phyloP scores from a whole-genome alignment of 2,329 filamentous ascomycete genomes.

The Intubia oerlemansii region DNA sequence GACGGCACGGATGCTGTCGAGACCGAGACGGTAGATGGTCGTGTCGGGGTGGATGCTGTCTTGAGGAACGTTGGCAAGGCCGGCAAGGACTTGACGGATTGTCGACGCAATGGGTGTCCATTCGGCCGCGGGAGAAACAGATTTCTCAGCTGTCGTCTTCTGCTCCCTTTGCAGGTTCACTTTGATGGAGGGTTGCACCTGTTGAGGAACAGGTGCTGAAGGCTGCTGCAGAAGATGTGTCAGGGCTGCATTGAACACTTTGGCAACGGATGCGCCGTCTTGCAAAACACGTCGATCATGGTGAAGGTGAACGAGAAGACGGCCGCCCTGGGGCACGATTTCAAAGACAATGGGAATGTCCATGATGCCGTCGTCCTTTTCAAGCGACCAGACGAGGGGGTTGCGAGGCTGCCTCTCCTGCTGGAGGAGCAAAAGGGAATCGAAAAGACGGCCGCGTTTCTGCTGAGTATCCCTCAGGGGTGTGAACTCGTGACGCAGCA shows the following conservation, averaged over 20 bases:
- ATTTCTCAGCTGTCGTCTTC: too few relatives aligned
- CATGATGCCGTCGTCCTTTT: slow-evolving; percentile 41
- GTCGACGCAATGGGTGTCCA: slow-evolving; percentile 30
- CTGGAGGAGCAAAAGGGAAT: slow-evolving; percentile 64
- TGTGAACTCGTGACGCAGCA: slow-evolving; percentile 51
- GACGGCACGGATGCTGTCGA: slow-evolving; percentile 76
- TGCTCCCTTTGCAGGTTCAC: too few relatives aligned
- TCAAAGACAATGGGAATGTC: slow-evolving; percentile 64
- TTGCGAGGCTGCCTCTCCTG: slow-evolving; percentile 37
- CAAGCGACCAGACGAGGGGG: slow-evolving; percentile 29
- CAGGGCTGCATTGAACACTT: too few relatives aligned
- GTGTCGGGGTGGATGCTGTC: slow-evolving; percentile 34
- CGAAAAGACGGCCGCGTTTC: slow-evolving; percentile 40
- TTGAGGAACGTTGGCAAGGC: slow-evolving; percentile 29
- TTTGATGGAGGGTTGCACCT: too few relatives aligned
- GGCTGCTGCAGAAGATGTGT: too few relatives aligned
- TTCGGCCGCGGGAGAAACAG: too few relatives aligned
- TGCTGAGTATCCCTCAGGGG: slow-evolving; percentile 51
- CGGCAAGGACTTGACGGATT: slow-evolving; percentile 34
- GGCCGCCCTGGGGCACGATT: slow-evolving; percentile 39
- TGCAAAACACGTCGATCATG: too few relatives aligned
- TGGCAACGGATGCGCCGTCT: too few relatives aligned
- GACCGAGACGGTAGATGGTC: slow-evolving; percentile 69
- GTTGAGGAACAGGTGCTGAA: too few relatives aligned
- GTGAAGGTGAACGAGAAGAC: too few relatives aligned